Conservation (phyloP, 2,329 filamentous ascomycete species). For the Bimuria novae-zelandiae region DNA sequence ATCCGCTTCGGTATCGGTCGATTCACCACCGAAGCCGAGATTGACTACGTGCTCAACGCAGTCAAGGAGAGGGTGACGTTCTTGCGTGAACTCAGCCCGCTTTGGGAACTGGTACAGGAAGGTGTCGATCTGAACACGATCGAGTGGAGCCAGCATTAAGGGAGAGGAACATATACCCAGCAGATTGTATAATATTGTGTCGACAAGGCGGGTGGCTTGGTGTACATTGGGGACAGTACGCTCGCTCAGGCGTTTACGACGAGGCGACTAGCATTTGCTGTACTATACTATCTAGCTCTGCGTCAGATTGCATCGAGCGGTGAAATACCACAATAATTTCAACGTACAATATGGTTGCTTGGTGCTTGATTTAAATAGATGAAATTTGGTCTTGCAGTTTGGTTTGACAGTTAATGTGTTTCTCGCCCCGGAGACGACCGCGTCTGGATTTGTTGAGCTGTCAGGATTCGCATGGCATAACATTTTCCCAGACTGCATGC, state of each 20-base stretch:
- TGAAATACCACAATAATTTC: slow-evolving; percentile 11
- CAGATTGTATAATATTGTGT: slow-evolving; percentile 31
- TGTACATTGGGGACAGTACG: slow-evolving; percentile 20
- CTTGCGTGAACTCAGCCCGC: slow-evolving; percentile 88
- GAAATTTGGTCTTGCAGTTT: too few relatives aligned
- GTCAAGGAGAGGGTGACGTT: slow-evolving; percentile 90
- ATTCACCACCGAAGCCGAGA: slow-evolving; percentile 93
- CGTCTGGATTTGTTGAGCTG: too few relatives aligned
- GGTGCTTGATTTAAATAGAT: too few relatives aligned
- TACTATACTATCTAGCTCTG: slow-evolving; percentile 28
- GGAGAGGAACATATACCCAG: slow-evolving; percentile 17
- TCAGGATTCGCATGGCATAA: not conserved
- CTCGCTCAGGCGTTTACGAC: slow-evolving; percentile 31
- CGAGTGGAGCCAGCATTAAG: slow-evolving; percentile 95
- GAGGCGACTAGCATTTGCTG: slow-evolving; percentile 25
- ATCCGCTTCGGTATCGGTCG: slow-evolving; percentile 97
- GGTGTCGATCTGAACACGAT: slow-evolving; percentile 95
- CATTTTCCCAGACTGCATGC: not conserved
- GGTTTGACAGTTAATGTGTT: too few relatives aligned
- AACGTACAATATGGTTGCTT: not conserved
- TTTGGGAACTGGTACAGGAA: slow-evolving; percentile 98
- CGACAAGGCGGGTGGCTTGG: slow-evolving; percentile 7
- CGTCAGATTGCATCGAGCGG: slow-evolving; percentile 13
- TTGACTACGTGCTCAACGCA: slow-evolving; percentile 96
- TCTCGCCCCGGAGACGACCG: too few relatives aligned